Base-by-base conservation (phyloP, 1,139 yeast species). In the Suhomyces wounanorum region DNA sequence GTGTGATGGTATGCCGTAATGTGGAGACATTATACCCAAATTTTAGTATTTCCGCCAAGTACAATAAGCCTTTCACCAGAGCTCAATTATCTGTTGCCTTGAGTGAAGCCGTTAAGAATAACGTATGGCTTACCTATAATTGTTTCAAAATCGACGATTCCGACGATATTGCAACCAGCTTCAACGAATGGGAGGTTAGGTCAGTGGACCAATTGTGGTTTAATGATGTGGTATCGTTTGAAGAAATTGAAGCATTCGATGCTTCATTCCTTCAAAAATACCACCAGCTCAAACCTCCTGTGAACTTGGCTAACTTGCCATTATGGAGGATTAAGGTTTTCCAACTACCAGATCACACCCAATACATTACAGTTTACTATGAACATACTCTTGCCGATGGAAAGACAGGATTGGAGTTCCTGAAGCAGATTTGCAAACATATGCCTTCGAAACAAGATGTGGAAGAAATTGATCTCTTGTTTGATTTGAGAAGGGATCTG, bases 281-380 rank as follows among this genome's bases (percentile, higher is more conserved):
- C 9, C 28, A 30, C 31, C 26, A 11, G 13, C 50, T 39, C 13
- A 18, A 9, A 4, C n/a, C 63, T 41, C 55, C 57, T 13, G 40
- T 63, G 10, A 56, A 62, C 43, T 38, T 38, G 3, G 45, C 51
- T 0, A 16, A 37, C 8, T 48, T 52, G 1, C 75, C 76, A 3
- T 52, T 66, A 18, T 73, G 77, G 77, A 58, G 59, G 43, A 40
- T 72, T 3, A 41, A 60, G 4, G 62, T 72, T 1, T 50, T 49
- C 43, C 51, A 38, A 3, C 47, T 33, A 2, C 40, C 42, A 3
- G 23, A 23, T 11, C 46, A 43, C 4, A 17, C 21, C 2, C 59
- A 54, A 33, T 55, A 50, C 16, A 35, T 54, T 16, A 44, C 47
- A 11, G 43, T 49, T 4, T 47, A 41, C 23, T 51, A 54, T 40